Conservation (phyloP, 2,329 filamentous ascomycete species). For the Diaporthe helianthi region DNA sequence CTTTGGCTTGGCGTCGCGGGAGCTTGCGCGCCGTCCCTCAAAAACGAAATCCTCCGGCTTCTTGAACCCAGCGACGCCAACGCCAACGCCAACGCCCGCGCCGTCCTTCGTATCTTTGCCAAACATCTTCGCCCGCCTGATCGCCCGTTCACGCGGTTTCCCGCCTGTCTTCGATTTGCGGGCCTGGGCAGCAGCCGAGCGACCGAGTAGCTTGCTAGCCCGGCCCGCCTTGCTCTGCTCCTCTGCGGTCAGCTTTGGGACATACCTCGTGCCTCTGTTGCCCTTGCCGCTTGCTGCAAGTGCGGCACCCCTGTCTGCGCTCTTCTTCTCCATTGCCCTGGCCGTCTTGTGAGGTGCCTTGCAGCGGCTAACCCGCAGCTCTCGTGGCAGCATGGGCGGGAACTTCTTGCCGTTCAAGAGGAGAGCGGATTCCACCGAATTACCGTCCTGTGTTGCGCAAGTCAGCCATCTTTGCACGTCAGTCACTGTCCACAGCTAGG, state of each 20-base stretch:
- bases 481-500: not conserved
- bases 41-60: constrained; percentile 78
- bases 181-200: constrained; percentile 59
- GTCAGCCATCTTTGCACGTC: not conserved
- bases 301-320: constrained; percentile 43
- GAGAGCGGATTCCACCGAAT: constrained; percentile 89
- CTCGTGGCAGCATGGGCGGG: constrained; percentile 89
- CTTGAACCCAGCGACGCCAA: constrained; percentile 53
- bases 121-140: constrained; percentile 14
- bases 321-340: constrained; percentile 57
- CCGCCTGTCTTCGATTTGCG: constrained; percentile 20
- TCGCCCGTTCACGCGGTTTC: constrained; percentile 20
- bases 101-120: constrained; percentile 34
- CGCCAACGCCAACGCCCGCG: constrained; percentile 42
- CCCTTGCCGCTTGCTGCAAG: constrained; percentile 39
- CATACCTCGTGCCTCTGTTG: constrained; percentile 61
- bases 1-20: constrained; percentile 68
- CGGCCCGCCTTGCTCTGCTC: constrained; percentile 76
- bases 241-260: constrained; percentile 73
- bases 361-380: constrained; percentile 85
- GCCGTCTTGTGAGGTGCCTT: constrained; percentile 72
- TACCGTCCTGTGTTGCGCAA: constrained; percentile 66
- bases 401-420: constrained; percentile 90
- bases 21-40: constrained; percentile 77
- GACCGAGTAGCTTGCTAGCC: constrained; percentile 75